Conservation (phyloP, 495 filamentous ascomycete genomes). For the Penicillium coprophilum region DNA sequence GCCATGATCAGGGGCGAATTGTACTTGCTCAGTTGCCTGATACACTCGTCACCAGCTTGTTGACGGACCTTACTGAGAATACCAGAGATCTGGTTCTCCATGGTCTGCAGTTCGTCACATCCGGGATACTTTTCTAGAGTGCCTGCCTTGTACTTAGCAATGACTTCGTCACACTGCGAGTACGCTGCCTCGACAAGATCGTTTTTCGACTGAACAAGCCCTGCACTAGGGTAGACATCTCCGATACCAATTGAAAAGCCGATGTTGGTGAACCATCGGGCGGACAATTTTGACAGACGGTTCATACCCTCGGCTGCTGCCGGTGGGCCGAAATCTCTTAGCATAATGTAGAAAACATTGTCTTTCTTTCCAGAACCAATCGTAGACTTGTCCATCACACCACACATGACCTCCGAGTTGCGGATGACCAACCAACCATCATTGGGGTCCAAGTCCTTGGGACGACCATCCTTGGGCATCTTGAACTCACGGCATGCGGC, state of each 20-base stretch:
- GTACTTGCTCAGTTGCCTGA: slow-evolving; percentile 81
- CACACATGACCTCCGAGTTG: slow-evolving; percentile 98
- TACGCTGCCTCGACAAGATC: slow-evolving; percentile 77
- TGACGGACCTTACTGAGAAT: slow-evolving; percentile 88
- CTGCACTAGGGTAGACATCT: slow-evolving; percentile 79
- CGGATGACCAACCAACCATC: slow-evolving; percentile 89
- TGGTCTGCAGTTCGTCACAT: slow-evolving; percentile 84
- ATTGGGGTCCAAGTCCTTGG: slow-evolving; percentile 74
- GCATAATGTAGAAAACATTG: slow-evolving; percentile 93
- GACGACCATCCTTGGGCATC: slow-evolving; percentile 46
- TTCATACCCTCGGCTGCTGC: slow-evolving; percentile 93
- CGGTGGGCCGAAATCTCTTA: slow-evolving; percentile 89
- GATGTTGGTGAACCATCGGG: slow-evolving; percentile 81
- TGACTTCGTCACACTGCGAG: slow-evolving; percentile 77
- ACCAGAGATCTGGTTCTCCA: slow-evolving; percentile 88
- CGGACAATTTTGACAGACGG: slow-evolving; percentile 83
- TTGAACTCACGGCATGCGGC: slow-evolving; percentile 85
- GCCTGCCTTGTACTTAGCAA: slow-evolving; percentile 71
- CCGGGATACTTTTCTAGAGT: slow-evolving; percentile 81
- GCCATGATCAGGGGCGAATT: slow-evolving; percentile 97
- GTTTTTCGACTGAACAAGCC: slow-evolving; percentile 68
- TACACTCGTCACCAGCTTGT: slow-evolving; percentile 87
- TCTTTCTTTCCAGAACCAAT: slow-evolving; percentile 97
- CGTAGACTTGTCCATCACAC: slow-evolving; percentile 95
- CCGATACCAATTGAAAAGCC: slow-evolving; percentile 96